These are phyloP conservation scores for Glycine latifolia DNA, from an alignment of 306 rosid species.

Conservation along the genomic window DNA sequence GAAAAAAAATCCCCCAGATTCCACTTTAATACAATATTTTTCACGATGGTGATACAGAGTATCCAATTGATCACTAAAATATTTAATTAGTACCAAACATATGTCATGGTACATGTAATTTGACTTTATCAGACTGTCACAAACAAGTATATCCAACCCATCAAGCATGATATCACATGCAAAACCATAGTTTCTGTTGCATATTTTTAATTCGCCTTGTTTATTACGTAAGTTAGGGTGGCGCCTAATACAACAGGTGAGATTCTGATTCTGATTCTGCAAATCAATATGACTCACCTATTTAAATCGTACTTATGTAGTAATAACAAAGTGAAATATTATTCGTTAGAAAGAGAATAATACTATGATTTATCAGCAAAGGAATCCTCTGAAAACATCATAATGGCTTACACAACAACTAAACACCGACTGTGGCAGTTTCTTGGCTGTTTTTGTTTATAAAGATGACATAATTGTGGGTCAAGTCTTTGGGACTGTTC, in stretches of 20 bases:
- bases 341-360: constrained; percentile 42
- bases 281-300: constrained; percentile 36
- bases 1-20: constrained; percentile 27
- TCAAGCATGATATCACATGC: constrained; percentile 57
- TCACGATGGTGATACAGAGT: constrained; percentile 44
- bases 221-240: constrained; percentile 17
- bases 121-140: constrained; percentile 34
- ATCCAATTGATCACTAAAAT: constrained; percentile 45
- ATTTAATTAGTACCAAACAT: constrained; percentile 35
- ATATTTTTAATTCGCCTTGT: constrained; percentile 5
- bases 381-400: constrained; percentile 38
- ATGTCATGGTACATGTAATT: constrained; percentile 19
- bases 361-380: constrained; percentile 37
- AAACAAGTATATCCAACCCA: constrained; percentile 43
- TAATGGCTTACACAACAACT: constrained; percentile 42
- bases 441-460: constrained; percentile 36
- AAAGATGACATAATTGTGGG: constrained; percentile 40
- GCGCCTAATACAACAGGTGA: constrained; percentile 42
- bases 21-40: constrained; percentile 46
- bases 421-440: constrained; percentile 35
- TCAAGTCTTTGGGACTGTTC: constrained; percentile 28
- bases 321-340: constrained; percentile 7
- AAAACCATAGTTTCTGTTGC: constrained; percentile 38
- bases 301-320: constrained; percentile 29
- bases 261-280: constrained; percentile 63